A percentile compares a stretch with the other conserved stretches of the same genome.
Conservation (phyloP, 1,284 basidiomycete genomes). For the Pseudozyma thailandica region DNA sequence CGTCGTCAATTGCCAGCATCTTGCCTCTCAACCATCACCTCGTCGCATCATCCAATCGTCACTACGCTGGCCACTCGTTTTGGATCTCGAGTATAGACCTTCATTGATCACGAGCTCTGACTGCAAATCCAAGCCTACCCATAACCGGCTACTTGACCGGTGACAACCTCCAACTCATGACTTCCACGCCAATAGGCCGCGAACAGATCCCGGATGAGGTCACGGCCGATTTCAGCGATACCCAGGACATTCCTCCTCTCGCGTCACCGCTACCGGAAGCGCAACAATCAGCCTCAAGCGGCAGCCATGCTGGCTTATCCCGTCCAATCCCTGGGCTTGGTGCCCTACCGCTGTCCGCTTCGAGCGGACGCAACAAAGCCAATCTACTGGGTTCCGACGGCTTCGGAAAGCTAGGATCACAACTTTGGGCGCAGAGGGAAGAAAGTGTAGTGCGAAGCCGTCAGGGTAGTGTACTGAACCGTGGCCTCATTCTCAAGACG, state of each 20-base stretch:
- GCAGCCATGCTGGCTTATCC: slow-evolving; percentile 2
- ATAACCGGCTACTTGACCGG: neutral
- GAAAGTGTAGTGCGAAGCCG: slow-evolving; percentile 81
- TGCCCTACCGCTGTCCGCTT: slow-evolving; percentile 7
- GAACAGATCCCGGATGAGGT: slow-evolving; percentile 2
- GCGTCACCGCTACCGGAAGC: slow-evolving; percentile 37
- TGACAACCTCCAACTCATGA: slow-evolving; percentile 5
- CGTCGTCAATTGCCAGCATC: neutral
- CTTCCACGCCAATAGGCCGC: slow-evolving; percentile 12
- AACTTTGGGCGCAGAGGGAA: slow-evolving; percentile 54
- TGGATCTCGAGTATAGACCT: neutral
- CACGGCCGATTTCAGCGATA: slow-evolving; percentile 4
- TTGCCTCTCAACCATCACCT: neutral
- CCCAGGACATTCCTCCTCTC: slow-evolving; percentile 31
- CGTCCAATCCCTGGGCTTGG: slow-evolving; percentile 3
- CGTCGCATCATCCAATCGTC: neutral
- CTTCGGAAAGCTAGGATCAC: slow-evolving; percentile 35
- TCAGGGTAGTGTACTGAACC: slow-evolving; percentile 84
- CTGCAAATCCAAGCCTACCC: neutral
- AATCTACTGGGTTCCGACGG: slow-evolving; percentile 42
- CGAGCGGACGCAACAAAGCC: slow-evolving; percentile 16
- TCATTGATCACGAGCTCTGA: too few species aligned
- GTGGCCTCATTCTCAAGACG: slow-evolving; percentile 93
- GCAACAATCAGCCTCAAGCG: slow-evolving; percentile 8
- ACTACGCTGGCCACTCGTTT: neutral